phyloP scores from a whole-genome alignment of 2,329 filamentous ascomycete genomes.

The Endoconidiophora polonica region DNA sequence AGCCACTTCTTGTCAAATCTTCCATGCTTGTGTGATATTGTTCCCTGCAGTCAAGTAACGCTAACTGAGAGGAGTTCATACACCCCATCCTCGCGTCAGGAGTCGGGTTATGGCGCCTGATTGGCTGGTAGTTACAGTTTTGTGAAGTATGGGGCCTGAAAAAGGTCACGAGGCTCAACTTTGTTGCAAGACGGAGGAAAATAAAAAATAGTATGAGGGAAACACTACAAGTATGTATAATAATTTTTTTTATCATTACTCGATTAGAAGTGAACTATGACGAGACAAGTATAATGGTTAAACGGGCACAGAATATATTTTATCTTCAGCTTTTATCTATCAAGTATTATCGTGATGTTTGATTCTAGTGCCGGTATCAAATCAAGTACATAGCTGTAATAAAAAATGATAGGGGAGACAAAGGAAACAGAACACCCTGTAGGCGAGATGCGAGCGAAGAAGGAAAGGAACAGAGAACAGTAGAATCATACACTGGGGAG shows the following conservation, averaged over 20 bases:
- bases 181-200: not conserved
- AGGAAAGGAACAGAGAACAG: not conserved
- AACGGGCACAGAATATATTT: no score
- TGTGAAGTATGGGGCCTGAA: constrained; percentile 2
- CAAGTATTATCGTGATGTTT: no score
- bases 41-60: no score
- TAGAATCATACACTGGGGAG: no score
- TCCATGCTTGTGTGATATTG: not conserved
- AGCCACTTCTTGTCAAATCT: not conserved
- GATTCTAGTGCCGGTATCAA: no score
- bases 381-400: no score
- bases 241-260: no score
- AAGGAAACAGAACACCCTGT: not conserved
- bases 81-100: constrained; percentile 10
- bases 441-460: not conserved
- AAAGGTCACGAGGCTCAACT: constrained; percentile 11
- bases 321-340: no score
- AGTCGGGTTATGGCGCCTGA: constrained; percentile 1
- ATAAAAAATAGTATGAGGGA: not conserved
- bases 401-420: not conserved
- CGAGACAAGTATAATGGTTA: no score
- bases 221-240: not conserved
- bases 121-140: not conserved
- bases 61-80: not conserved
- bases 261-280: no score